Conservation (phyloP, 192 early-diverging fungal species). For the Umbelopsis ramanniana region DNA sequence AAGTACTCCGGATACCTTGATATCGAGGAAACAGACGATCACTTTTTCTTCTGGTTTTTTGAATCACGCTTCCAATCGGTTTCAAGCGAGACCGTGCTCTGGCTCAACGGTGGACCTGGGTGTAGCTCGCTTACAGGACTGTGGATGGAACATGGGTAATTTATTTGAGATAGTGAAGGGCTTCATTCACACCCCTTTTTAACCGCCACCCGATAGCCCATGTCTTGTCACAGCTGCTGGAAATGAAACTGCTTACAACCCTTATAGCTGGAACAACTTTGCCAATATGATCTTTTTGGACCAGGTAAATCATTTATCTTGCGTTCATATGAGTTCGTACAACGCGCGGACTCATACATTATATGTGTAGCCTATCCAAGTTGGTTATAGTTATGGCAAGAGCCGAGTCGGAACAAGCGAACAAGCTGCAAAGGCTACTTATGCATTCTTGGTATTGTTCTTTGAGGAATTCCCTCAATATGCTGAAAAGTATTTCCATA, state of each 20-base stretch:
- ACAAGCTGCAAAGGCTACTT: conserved; percentile 84
- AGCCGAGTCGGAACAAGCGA: conserved; percentile 70
- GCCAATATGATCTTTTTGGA: conserved; percentile 87
- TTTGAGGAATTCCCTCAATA: conserved; percentile 87
- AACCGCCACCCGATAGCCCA: conserved; percentile 45
- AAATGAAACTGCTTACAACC: conserved; percentile 66
- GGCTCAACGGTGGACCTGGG: conserved; percentile 87
- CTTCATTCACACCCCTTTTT: background rate
- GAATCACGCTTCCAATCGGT: conserved; percentile 78
- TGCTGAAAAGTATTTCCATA: conserved; percentile 75
- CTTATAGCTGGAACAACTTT: conserved; percentile 88
- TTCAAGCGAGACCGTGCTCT: conserved; percentile 78
- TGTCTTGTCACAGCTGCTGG: conserved; percentile 84
- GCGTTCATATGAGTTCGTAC: too few relatives aligned
- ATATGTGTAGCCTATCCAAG: conserved; percentile 70
- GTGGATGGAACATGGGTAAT: conserved; percentile 78
- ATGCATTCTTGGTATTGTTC: conserved; percentile 93
- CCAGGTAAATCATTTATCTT: conserved; percentile 49
- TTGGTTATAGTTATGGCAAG: conserved; percentile 88
- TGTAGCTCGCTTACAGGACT: conserved; percentile 80
- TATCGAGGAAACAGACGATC: conserved; percentile 63
- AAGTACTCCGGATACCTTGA: conserved; percentile 84
- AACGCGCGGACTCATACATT: too few relatives aligned
- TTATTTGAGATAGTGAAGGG: background rate
- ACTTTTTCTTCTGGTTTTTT: conserved; percentile 98